Evolutionary conservation across 225 moss, liverwort and hornwort species (phyloP).

Genomic region (Sphagnum tenellum): DNA sequence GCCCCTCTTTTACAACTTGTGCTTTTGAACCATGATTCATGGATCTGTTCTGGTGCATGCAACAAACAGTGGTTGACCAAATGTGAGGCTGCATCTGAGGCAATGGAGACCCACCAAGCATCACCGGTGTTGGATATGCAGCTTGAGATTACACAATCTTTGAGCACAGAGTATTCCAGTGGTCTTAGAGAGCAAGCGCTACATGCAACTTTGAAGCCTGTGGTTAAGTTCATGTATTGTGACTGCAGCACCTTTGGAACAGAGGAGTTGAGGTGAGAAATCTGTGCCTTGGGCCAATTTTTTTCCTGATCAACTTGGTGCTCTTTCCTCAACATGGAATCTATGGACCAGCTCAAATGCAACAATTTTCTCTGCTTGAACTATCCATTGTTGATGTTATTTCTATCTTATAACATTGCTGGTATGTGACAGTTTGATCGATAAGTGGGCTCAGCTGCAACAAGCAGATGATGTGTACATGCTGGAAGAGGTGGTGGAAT

Average conservation of each 20-base stretch:
- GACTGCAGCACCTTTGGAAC: conserved; percentile 42
- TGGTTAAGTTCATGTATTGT: conserved; percentile 61
- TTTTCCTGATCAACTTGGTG: no score
- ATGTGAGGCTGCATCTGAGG: conserved; percentile 4
- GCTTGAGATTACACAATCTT: conserved; percentile 1
- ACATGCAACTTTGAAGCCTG: conserved; percentile 34
- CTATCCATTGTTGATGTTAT: no score
- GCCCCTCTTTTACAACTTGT: conserved; percentile 67
- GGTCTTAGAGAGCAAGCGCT: conserved; percentile 7
- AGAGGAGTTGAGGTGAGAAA: conserved; percentile 51
- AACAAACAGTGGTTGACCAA: conserved; percentile 7
- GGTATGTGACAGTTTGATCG: conserved; percentile 27
- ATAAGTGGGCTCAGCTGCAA: conserved; percentile 55
- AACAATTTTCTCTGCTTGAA: no score
- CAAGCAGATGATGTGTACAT: conserved; percentile 69
- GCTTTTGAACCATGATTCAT: conserved; percentile 63
- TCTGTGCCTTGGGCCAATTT: no score
- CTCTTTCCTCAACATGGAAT: no score
- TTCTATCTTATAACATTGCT: background rate
- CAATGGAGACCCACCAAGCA: background rate
- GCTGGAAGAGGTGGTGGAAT: conserved; percentile 51
- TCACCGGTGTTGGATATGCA: background rate
- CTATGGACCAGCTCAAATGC: no score
- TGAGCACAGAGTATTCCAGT: conserved; percentile 3
- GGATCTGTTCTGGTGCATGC: conserved; percentile 55